phyloP scores from a whole-genome alignment of 2,329 filamentous ascomycete genomes.

The Xylariaceae sp. region DNA sequence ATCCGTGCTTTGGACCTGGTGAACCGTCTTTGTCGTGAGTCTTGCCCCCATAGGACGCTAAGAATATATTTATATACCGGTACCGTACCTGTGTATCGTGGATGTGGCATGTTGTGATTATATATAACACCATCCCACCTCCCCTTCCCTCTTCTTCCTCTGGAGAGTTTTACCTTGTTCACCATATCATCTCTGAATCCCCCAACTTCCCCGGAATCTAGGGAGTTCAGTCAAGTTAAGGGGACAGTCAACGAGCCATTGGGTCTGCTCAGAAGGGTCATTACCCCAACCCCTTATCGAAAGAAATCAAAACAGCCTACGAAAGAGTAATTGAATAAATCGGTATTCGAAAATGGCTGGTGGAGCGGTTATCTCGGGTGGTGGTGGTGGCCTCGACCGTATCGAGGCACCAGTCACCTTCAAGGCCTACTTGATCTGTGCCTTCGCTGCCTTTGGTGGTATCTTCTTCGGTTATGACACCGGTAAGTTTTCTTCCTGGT shows the following conservation, averaged over 20 bases:
- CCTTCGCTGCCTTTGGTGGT: conserved; percentile 65
- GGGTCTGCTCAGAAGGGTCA: conserved; percentile 20
- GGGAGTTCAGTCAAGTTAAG: conserved; percentile 6
- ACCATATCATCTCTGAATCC: conserved; percentile 19
- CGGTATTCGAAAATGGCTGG: conserved; percentile 28
- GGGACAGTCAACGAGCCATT: conserved; percentile 18
- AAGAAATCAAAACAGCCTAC: conserved; percentile 12
- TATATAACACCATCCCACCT: conserved; percentile 27
- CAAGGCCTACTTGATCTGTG: conserved; percentile 65
- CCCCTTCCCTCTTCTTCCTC: conserved; percentile 18
- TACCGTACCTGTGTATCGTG: background rate
- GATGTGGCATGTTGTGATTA: background rate
- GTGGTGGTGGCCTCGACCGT: conserved; percentile 48
- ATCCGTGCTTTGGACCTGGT: conserved; percentile 10
- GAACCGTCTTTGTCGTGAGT: conserved; percentile 16
- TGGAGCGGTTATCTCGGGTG: conserved; percentile 31
- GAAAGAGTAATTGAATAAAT: conserved; percentile 9
- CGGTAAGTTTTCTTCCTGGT: conserved; percentile 36
- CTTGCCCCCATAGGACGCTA: conserved; percentile 13
- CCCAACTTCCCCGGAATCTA: conserved; percentile 8
- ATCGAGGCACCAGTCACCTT: conserved; percentile 65
- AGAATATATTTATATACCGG: background rate
- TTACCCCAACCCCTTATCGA: conserved; percentile 11
- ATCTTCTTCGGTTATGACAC: conserved; percentile 79
- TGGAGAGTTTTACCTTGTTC: conserved; percentile 13